These are phyloP conservation scores for Cokeromyces recurvatus DNA, from an alignment of 371 early-diverging fungal species.

Conservation along the genomic window DNA sequence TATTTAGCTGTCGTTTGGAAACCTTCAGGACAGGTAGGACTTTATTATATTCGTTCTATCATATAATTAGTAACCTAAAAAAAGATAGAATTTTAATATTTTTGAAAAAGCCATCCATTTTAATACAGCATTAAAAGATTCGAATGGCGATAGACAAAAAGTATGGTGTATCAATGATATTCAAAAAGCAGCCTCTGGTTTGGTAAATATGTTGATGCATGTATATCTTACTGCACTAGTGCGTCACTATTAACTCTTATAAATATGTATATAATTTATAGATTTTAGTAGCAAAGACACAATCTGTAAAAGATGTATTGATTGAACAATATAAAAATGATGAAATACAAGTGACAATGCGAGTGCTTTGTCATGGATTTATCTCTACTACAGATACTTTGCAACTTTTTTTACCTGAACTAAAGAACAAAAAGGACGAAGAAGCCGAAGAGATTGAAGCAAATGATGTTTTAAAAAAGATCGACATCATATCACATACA, in stretches of 20 bases:
- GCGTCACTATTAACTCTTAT: too few species aligned
- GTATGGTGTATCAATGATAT: constrained; percentile 30
- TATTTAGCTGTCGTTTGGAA: constrained; percentile 52
- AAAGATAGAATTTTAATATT: constrained; percentile 11
- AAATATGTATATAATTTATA: constrained; percentile 10
- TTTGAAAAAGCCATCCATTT: constrained; percentile 29
- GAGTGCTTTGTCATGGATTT: constrained; percentile 46
- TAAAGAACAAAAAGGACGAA: constrained; percentile 8
- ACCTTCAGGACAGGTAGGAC: constrained; percentile 46
- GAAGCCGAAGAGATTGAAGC: constrained; percentile 12
- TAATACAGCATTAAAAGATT: constrained; percentile 15
- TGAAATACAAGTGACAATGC: constrained; percentile 28
- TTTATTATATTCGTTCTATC: neutral
- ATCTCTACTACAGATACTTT: constrained; percentile 15
- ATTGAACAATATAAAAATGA: constrained; percentile 23
- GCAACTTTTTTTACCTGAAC: constrained; percentile 7
- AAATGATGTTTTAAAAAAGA: constrained; percentile 2
- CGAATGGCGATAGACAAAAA: constrained; percentile 14
- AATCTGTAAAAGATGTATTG: constrained; percentile 21
- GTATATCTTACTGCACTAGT: too few species aligned
- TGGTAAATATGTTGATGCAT: constrained; percentile 26
- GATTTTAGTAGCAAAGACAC: constrained; percentile 48
- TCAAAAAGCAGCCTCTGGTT: constrained; percentile 53
- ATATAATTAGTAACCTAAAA: neutral
- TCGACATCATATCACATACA: constrained; percentile 26